Evolutionary conservation across 176 grass and related monocot genomes (phyloP), one percentile per base, ranked within the genome.

Genomic region (Phoenix roebelenii): DNA sequence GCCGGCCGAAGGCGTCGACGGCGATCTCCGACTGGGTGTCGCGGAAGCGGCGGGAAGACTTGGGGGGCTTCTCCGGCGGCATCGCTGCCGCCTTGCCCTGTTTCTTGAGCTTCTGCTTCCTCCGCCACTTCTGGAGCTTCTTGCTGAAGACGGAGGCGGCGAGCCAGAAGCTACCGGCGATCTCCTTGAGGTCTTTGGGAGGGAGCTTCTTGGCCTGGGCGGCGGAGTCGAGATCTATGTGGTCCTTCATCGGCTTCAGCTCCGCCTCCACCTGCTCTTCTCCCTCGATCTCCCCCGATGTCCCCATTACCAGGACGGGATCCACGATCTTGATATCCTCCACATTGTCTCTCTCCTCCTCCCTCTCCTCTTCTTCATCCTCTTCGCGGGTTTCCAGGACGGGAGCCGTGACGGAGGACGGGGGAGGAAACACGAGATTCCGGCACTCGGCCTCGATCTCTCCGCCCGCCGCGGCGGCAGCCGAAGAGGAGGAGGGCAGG

Each of bases 101-200:
- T 68, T 87, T 96, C 83, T 96, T 96, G 55, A 96, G 64, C 83
- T 96, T 96, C 80, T 96, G 91, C 60, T 87, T 87, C 62, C 86
- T 80, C 7, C 86, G 75, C 91, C 91, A 96, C 16, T 96, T 90
- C 73, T 96, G 91, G 80, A 87, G 89, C 67, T 96, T 96, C 79
- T 82, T 96, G 80, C 91, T 96, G 74, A 96, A 96, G 25, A 96
- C 91, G 2, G 91, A 96, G 49, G 91, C 91, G 17, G 86, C 91
- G 1, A 90, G 76, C 90, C 85, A 96, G 86, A 96, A 96, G 77
- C 80, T 96, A 14, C 86, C 83, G 4, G 91, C 86, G 58, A 90
- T 95, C 74, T 95, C 91, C 49, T 95, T 95, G 50, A 90, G 72
- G 80, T 95, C 91, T 60, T 95, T 91, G 15, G 80, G 58, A 7